Evolutionary conservation across 768 basidiomycete species (phyloP), one percentile per base, ranked within the genome.

Genomic region (Trichaptum fuscoviolaceum): DNA sequence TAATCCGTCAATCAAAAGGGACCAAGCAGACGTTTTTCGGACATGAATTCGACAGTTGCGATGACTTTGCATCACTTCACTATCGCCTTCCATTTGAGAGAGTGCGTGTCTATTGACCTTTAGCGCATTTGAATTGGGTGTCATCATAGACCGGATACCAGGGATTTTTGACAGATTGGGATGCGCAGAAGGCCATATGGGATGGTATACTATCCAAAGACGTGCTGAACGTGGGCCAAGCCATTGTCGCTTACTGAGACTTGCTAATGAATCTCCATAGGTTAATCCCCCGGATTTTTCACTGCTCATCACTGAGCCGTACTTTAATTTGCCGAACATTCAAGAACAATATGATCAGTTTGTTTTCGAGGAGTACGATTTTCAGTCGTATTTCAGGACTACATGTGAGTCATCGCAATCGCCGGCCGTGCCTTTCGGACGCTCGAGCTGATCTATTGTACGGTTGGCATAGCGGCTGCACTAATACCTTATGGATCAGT

Each of bases 131-230:
- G 65, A 58, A 27, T 62, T 62, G 63, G 26, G 64, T 64, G 66
- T 67, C 35, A 66, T 63, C 34, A 69, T 69, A 67, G 68, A 68
- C 63, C 76, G 71, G 64, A 35, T 65, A 69, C 58, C 75, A 97
- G 96, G 96, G 96, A 27, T 93, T 91, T 76, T 80, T 96, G 18
- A 89, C 93, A 30, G 95, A 96, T 73, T 99, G 96, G 96, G 95
- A 97, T 69, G 91, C 91, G 2, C 88, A 99, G 76, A 96, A 96
- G 76, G 90, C 91, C 20, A 83, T 99, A 6, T 98, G 95, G 95
- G 96, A 98, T 69, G 87, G 91, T 12, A 72, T 96, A 25, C 94
- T 97, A 76, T 91, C 91, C 24, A 82, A 84, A 58, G 83, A 89
- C 66, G 84, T 83, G 61, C 80, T 93, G 65, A 85, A 85, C 68